Conservation (phyloP, 108 stramenopile species). For the Cyclotella cryptica region DNA sequence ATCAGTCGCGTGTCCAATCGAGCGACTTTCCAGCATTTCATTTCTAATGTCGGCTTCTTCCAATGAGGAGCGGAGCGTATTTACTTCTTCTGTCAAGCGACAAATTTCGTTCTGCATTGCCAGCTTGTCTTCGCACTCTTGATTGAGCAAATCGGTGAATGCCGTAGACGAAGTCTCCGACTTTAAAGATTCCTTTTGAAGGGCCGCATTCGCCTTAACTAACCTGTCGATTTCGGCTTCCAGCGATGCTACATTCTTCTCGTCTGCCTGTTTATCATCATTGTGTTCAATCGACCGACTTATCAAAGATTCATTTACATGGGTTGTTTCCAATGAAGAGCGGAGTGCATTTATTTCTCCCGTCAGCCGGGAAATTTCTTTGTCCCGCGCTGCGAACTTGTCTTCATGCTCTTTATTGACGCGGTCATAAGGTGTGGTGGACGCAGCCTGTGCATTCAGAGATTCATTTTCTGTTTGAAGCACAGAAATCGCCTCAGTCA, state of each 20-base stretch:
- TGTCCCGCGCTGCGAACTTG: no score
- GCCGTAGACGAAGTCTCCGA: neutral
- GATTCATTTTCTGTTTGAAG: constrained; percentile 1
- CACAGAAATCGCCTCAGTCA: neutral
- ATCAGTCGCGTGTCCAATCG: neutral
- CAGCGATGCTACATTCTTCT: constrained; percentile 18
- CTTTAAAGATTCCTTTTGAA: no score
- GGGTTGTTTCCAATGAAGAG: neutral
- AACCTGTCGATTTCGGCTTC: neutral
- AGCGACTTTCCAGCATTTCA: neutral
- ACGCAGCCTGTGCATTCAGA: neutral
- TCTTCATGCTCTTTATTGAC: neutral
- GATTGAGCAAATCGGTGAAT: no score
- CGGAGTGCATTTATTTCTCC: no score
- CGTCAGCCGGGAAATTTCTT: neutral
- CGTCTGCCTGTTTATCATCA: neutral
- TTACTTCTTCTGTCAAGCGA: neutral
- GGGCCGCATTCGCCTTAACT: no score
- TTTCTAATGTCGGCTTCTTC: neutral
- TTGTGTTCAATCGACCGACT: neutral
- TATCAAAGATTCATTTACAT: neutral
- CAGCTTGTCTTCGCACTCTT: no score
- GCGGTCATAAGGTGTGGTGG: neutral
- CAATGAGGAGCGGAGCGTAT: neutral
- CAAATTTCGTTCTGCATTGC: no score